These are phyloP conservation scores for Leucosporidium creatinivorum DNA, from an alignment of 768 basidiomycete genomes.

Conservation along the genomic window DNA sequence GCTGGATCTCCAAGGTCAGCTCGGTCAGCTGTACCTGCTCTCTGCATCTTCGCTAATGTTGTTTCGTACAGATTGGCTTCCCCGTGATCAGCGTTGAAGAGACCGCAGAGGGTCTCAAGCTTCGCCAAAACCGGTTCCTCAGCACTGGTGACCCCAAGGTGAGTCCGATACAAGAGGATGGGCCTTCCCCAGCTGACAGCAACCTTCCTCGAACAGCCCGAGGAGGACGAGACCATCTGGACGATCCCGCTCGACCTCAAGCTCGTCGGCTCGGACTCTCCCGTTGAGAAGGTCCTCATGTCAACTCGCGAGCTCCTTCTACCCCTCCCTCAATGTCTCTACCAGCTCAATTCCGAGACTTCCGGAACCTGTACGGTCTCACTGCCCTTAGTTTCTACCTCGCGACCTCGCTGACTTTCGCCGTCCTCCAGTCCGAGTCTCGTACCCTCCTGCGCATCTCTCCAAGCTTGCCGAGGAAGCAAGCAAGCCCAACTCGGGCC, in stretches of 20 bases:
- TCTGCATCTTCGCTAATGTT: neutral
- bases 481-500: slow-evolving; percentile 54
- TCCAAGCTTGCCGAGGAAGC: slow-evolving; percentile 67
- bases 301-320: slow-evolving; percentile 46
- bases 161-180: neutral
- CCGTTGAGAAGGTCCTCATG: slow-evolving; percentile 44
- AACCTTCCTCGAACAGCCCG: slow-evolving; percentile 40
- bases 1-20: slow-evolving; percentile 73
- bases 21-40: too few relatives aligned
- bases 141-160: slow-evolving; percentile 48
- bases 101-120: slow-evolving; percentile 58
- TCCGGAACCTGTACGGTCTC: slow-evolving; percentile 54
- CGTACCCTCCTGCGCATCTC: slow-evolving; percentile 74
- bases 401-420: neutral
- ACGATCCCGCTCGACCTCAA: slow-evolving; percentile 62
- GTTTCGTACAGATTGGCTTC: slow-evolving; percentile 52
- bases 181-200: neutral
- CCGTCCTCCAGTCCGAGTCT: slow-evolving; percentile 50
- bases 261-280: neutral
- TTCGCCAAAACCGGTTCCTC: slow-evolving; percentile 90
- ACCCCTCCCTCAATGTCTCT: slow-evolving; percentile 48
- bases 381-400: too few relatives aligned
- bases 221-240: slow-evolving; percentile 88
- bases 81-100: slow-evolving; percentile 85
- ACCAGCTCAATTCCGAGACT: slow-evolving; percentile 85